Conservation (phyloP, 768 basidiomycete species). For the Xerocomus potaroensis region DNA sequence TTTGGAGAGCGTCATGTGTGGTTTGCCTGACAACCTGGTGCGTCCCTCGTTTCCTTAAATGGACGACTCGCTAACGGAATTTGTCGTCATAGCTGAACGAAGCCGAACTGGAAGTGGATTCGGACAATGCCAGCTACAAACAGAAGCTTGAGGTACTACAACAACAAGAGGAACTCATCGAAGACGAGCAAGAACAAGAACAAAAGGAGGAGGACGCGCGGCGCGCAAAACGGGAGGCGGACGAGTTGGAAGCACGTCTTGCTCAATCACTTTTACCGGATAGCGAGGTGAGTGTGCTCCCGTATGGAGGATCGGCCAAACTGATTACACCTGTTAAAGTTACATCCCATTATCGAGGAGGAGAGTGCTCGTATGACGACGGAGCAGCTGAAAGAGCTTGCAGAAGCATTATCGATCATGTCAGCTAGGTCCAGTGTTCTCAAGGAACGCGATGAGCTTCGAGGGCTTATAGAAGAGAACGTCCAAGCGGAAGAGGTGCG, state of each 20-base stretch:
- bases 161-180: conserved; percentile 98
- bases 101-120: conserved; percentile 94
- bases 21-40: conserved; percentile 91
- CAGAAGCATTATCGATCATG: conserved; percentile 84
- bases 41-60: conserved; percentile 26
- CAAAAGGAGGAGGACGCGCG: conserved; percentile 92
- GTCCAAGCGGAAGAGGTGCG: conserved; percentile 79
- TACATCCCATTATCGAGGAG: conserved; percentile 55
- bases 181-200: conserved; percentile 98
- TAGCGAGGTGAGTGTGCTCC: conserved; percentile 58
- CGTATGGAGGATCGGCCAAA: too few relatives aligned
- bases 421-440: conserved; percentile 93
- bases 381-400: conserved; percentile 92
- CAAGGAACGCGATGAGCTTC: conserved; percentile 92
- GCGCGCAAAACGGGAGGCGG: conserved; percentile 75
- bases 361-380: conserved; percentile 94
- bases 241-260: conserved; percentile 71
- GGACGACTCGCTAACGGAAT: not conserved
- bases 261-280: conserved; percentile 85
- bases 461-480: conserved; percentile 91
- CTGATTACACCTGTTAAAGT: conserved; percentile 33
- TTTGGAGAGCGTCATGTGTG: conserved; percentile 86
- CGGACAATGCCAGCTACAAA: conserved; percentile 92
- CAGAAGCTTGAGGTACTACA: conserved; percentile 97
- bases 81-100: conserved; percentile 73